Evolutionary conservation across 2,329 filamentous ascomycete genomes (phyloP).

Genomic region (Onygenales sp.): DNA sequence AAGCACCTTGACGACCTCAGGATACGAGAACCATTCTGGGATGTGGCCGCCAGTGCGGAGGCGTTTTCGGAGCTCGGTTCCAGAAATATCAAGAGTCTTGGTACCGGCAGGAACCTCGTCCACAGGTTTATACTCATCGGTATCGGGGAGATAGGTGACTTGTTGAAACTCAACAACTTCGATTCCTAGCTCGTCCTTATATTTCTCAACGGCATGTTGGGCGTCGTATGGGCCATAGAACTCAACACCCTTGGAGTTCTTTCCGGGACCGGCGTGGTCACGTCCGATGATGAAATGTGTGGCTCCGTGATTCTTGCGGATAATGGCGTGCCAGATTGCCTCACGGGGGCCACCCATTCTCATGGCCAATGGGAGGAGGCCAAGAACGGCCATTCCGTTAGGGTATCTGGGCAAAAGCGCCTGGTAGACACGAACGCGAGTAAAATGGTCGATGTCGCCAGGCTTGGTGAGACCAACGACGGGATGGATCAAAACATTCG

Average conservation of each 20-base stretch:
- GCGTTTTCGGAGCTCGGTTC: slow-evolving; percentile 83
- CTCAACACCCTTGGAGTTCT: slow-evolving; percentile 94
- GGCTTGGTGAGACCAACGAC: slow-evolving; percentile 98
- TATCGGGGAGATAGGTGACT: slow-evolving; percentile 97
- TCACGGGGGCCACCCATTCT: slow-evolving; percentile 97
- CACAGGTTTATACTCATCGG: slow-evolving; percentile 89
- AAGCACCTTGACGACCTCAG: slow-evolving; percentile 92
- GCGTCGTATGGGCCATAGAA: slow-evolving; percentile 98
- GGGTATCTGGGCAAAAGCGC: slow-evolving; percentile 92
- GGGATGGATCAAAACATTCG: slow-evolving; percentile 97
- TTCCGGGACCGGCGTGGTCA: slow-evolving; percentile 95
- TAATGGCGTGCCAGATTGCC: slow-evolving; percentile 99
- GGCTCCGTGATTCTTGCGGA: slow-evolving; percentile 98
- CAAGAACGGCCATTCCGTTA: slow-evolving; percentile 97
- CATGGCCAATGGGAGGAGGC: slow-evolving; percentile 93
- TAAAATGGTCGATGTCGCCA: slow-evolving; percentile 99
- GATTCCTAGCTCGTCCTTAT: slow-evolving; percentile 92
- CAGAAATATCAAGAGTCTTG: slow-evolving; percentile 80
- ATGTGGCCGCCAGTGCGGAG: slow-evolving; percentile 89
- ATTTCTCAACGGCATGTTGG: slow-evolving; percentile 91
- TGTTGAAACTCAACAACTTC: slow-evolving; percentile 99
- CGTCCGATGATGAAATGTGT: slow-evolving; percentile 99
- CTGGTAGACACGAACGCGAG: slow-evolving; percentile 96
- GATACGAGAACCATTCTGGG: slow-evolving; percentile 99
- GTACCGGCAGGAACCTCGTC: slow-evolving; percentile 78